phyloP scores from a whole-genome alignment of 106 monocot genomes.

The Acanthochlamys bracteata region DNA sequence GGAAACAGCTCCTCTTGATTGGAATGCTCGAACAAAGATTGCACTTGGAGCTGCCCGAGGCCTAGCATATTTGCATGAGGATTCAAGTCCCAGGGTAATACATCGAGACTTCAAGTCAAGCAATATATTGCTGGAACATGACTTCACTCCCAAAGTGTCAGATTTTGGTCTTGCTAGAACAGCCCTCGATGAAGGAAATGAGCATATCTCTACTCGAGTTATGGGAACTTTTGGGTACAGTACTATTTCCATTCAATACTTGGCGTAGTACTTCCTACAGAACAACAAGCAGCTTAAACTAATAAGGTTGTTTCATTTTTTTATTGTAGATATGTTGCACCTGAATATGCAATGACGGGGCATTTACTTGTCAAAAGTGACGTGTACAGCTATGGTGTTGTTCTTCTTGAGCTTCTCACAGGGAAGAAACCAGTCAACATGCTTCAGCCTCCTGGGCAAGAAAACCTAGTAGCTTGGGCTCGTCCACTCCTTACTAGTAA shows the following conservation, averaged over 20 bases:
- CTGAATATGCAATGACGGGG: slow-evolving; percentile 95
- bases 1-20: slow-evolving; percentile 61
- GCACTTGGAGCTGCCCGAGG: slow-evolving; percentile 90
- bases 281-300: not conserved
- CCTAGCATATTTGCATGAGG: slow-evolving; percentile 90
- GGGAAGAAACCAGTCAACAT: slow-evolving; percentile 87
- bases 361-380: slow-evolving; percentile 97
- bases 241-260: not conserved
- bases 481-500: slow-evolving; percentile 64
- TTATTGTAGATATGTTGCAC: slow-evolving; percentile 72
- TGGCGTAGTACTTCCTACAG: not conserved
- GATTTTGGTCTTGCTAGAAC: slow-evolving; percentile 91
- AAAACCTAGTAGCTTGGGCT: slow-evolving; percentile 84
- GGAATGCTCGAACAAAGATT: slow-evolving; percentile 76
- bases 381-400: slow-evolving; percentile 96
- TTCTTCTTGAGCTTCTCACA: slow-evolving; percentile 81
- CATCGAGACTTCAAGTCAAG: slow-evolving; percentile 98
- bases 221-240: slow-evolving; percentile 97
- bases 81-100: slow-evolving; percentile 89
- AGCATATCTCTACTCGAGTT: slow-evolving; percentile 87
- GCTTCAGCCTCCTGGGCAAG: slow-evolving; percentile 68
- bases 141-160: slow-evolving; percentile 85
- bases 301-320: not conserved
- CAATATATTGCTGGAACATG: slow-evolving; percentile 80
- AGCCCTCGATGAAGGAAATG: slow-evolving; percentile 66